These are phyloP conservation scores for Ceratocystis cubensis DNA, from an alignment of 2,329 filamentous ascomycete genomes.

Conservation along the genomic window DNA sequence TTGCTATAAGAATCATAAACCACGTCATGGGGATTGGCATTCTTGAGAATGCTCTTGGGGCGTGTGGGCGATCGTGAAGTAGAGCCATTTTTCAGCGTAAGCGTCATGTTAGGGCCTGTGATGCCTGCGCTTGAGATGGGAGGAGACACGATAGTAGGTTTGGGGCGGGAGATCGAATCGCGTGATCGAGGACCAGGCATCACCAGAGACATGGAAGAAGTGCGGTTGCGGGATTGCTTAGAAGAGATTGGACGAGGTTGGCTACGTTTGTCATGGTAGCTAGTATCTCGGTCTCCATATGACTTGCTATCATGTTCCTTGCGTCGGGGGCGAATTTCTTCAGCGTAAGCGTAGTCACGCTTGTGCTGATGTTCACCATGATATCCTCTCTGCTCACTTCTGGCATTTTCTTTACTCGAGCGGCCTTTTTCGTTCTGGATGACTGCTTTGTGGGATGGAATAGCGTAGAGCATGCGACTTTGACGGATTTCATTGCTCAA, in stretches of 20 bases:
- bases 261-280: slow-evolving; percentile 30
- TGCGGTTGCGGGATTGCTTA: slow-evolving; percentile 9
- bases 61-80: slow-evolving; percentile 12
- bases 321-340: slow-evolving; percentile 27
- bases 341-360: slow-evolving; percentile 27
- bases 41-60: slow-evolving; percentile 50
- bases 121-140: slow-evolving; percentile 8
- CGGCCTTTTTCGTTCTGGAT: not conserved
- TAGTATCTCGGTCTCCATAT: slow-evolving; percentile 29
- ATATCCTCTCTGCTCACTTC: slow-evolving; percentile 9
- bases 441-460: slow-evolving; percentile 7
- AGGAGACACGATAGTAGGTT: slow-evolving; percentile 15
- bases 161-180: slow-evolving; percentile 6
- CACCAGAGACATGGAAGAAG: slow-evolving; percentile 16
- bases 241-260: slow-evolving; percentile 25
- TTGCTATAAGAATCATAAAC: slow-evolving; percentile 37
- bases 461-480: slow-evolving; percentile 13
- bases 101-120: not conserved
- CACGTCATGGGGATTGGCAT: slow-evolving; percentile 45
- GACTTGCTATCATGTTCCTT: slow-evolving; percentile 28
- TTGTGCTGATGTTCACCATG: slow-evolving; percentile 20
- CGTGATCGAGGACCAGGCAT: slow-evolving; percentile 7
- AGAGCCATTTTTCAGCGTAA: not conserved
- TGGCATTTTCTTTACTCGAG: not conserved
- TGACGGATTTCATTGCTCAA: slow-evolving; percentile 16